Conservation (phyloP, 2,329 filamentous ascomycete species). For the Chrysoporthe austroafricana region DNA sequence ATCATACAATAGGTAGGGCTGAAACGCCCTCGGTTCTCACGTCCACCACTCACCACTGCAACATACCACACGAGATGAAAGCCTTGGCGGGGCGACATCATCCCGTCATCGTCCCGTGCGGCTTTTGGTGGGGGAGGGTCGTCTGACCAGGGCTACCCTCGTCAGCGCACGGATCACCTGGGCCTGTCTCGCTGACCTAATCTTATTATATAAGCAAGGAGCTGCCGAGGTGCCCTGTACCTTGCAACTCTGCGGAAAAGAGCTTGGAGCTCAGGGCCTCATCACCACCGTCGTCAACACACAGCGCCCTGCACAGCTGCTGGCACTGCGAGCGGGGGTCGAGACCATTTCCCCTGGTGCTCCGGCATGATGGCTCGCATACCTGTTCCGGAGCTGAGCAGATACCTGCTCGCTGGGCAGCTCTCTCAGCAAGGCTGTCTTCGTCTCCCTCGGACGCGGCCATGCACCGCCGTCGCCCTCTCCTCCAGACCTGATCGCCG, state of each 20-base stretch:
- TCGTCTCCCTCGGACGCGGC: slow-evolving; percentile 11
- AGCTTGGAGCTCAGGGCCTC: not conserved
- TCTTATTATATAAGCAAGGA: no score
- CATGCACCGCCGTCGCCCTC: slow-evolving; percentile 1
- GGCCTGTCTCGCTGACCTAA: no score
- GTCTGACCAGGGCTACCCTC: no score
- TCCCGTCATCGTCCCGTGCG: not conserved
- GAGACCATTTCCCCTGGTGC: not conserved
- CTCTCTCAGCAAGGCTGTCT: slow-evolving; percentile 49
- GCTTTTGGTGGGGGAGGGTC: no score
- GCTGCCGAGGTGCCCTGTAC: no score
- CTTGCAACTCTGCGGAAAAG: not conserved
- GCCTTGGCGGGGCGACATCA: not conserved
- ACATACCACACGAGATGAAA: not conserved
- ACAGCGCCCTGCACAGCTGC: not conserved
- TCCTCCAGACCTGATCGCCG: not conserved
- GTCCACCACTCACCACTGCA: no score
- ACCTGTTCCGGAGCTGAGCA: slow-evolving; percentile 48
- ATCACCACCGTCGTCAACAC: not conserved
- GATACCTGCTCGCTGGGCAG: slow-evolving; percentile 53
- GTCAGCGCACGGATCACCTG: no score
- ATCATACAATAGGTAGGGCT: not conserved
- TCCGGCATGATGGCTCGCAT: slow-evolving; percentile 48
- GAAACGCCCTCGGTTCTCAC: no score
- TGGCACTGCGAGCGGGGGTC: not conserved